Conservation (phyloP, 129 eudicot species). For the Saussurea involucrata region DNA sequence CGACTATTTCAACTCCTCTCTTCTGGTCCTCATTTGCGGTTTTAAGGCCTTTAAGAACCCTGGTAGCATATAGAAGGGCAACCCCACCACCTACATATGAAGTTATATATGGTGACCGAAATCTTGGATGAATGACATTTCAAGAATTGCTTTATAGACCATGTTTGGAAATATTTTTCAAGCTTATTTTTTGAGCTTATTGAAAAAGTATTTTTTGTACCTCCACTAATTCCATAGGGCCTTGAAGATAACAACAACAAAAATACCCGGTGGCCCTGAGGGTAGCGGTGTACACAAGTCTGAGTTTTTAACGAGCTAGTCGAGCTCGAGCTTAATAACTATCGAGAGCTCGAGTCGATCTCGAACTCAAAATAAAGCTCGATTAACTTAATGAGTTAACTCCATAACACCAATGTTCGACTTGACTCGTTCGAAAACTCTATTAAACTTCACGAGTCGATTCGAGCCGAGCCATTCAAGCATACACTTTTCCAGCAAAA, state of each 20-base stretch:
- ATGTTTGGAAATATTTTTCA: background rate
- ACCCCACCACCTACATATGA: conserved; percentile 82
- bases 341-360: too few relatives aligned
- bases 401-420: too few relatives aligned
- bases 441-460: too few relatives aligned
- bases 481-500: too few relatives aligned
- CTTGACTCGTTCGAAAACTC: too few relatives aligned
- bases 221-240: background rate
- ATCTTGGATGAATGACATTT: background rate
- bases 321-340: too few relatives aligned
- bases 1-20: conserved; percentile 80
- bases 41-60: conserved; percentile 62
- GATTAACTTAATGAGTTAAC: too few relatives aligned
- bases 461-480: too few relatives aligned
- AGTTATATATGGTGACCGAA: background rate
- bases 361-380: too few relatives aligned
- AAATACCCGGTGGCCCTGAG: too few relatives aligned
- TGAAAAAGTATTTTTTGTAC: background rate
- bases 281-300: too few relatives aligned
- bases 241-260: background rate
- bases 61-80: conserved; percentile 85
- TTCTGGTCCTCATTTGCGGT: conserved; percentile 72
- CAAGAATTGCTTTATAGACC: background rate
- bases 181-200: background rate
- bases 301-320: too few relatives aligned